phyloP scores from a whole-genome alignment of 2,329 filamentous ascomycete genomes.

The Scortechinia acanthostroma region DNA sequence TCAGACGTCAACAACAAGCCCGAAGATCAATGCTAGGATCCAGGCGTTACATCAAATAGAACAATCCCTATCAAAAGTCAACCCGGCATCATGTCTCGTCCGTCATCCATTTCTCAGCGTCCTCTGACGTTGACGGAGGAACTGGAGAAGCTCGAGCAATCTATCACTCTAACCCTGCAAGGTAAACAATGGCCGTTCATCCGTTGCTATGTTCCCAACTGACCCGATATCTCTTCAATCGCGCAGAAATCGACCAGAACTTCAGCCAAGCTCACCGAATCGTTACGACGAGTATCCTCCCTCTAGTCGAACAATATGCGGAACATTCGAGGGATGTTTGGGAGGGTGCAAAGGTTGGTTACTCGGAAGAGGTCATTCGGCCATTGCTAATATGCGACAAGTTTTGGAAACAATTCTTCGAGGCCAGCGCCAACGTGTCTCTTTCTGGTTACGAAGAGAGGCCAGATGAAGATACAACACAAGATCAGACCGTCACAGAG shows the following conservation, averaged over 20 bases:
- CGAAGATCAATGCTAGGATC: too few species aligned
- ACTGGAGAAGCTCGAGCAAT: slow-evolving; percentile 90
- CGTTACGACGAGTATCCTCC: slow-evolving; percentile 86
- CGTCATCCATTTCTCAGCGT: slow-evolving; percentile 28
- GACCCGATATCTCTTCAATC: slow-evolving; percentile 2
- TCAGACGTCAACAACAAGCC: background rate
- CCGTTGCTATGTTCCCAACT: background rate
- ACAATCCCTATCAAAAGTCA: too few species aligned
- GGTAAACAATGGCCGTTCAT: slow-evolving; percentile 37
- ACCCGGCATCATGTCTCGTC: background rate
- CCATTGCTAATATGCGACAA: slow-evolving; percentile 27
- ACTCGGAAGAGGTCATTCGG: too few species aligned
- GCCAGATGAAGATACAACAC: slow-evolving; percentile 51
- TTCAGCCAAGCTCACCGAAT: slow-evolving; percentile 96
- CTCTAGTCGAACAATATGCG: slow-evolving; percentile 88
- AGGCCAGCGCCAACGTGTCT: slow-evolving; percentile 94
- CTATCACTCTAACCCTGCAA: slow-evolving; percentile 91
- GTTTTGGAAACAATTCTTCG: slow-evolving; percentile 99
- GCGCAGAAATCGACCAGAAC: slow-evolving; percentile 92
- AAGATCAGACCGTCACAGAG: slow-evolving; percentile 39
- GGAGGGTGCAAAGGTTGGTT: slow-evolving; percentile 81
- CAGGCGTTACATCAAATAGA: too few species aligned
- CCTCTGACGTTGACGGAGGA: slow-evolving; percentile 82
- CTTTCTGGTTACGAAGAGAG: slow-evolving; percentile 88
- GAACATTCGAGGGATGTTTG: slow-evolving; percentile 90